phyloP scores from a whole-genome alignment of 345 rosid species.

The Noccaea bulbosa region DNA sequence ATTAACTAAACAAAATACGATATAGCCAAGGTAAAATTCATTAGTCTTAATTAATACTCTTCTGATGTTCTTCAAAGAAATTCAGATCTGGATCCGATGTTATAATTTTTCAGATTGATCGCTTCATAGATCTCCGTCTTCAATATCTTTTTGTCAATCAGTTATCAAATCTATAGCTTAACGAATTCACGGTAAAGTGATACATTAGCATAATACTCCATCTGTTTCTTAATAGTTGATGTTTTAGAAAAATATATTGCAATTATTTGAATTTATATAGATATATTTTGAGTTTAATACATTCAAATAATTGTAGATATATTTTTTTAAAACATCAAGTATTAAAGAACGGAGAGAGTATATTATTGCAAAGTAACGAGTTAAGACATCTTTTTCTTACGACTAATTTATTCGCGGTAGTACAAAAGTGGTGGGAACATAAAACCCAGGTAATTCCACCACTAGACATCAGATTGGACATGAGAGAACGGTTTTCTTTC shows the following conservation, averaged over 20 bases:
- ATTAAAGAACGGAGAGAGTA: too few relatives aligned
- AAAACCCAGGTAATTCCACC: too few relatives aligned
- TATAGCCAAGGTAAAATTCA: neutral
- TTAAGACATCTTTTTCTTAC: neutral
- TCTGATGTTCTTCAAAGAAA: neutral
- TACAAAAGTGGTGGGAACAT: conserved; percentile 1
- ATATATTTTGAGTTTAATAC: too few relatives aligned
- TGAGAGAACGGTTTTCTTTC: neutral
- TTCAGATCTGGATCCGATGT: conserved; percentile 7
- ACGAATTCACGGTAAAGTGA: neutral
- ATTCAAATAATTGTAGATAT: too few relatives aligned
- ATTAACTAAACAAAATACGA: neutral
- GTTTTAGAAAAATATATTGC: too few relatives aligned
- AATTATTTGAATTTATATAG: too few relatives aligned
- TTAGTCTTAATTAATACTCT: neutral
- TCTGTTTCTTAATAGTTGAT: too few relatives aligned
- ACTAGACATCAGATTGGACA: neutral
- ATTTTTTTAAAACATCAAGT: too few relatives aligned
- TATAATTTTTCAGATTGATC: conserved; percentile 12
- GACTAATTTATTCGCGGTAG: neutral
- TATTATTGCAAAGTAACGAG: too few relatives aligned
- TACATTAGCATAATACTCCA: neutral
- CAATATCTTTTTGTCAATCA: too few relatives aligned
- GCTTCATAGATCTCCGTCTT: neutral
- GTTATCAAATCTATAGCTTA: neutral